A percentile compares a stretch with the other conserved stretches of the same genome.
phyloP scores from a whole-genome alignment of 2,329 filamentous ascomycete species.

The Exophiala sideris region DNA sequence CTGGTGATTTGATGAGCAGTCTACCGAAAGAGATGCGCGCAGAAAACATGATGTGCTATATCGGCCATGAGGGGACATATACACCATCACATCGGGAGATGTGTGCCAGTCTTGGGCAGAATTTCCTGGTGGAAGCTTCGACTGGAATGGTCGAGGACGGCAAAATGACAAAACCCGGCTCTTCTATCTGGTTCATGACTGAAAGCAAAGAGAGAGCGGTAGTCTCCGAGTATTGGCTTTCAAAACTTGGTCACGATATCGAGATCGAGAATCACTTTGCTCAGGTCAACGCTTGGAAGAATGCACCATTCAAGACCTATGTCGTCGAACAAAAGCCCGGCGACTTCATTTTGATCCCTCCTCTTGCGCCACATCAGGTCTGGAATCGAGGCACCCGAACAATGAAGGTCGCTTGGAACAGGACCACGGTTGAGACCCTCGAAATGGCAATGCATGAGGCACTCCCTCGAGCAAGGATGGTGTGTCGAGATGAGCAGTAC shows the following conservation, averaged over 20 bases:
- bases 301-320: conserved; percentile 88
- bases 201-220: conserved; percentile 87
- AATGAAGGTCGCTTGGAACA: conserved; percentile 97
- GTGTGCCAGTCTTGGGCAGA: conserved; percentile 93
- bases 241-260: conserved; percentile 89
- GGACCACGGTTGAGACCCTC: conserved; percentile 87
- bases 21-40: conserved; percentile 83
- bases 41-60: conserved; percentile 96
- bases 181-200: conserved; percentile 98
- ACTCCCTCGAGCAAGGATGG: conserved; percentile 79
- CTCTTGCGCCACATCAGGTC: conserved; percentile 91
- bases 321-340: conserved; percentile 86
- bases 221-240: conserved; percentile 90
- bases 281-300: conserved; percentile 91
- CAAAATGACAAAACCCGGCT: conserved; percentile 71
- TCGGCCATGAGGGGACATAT: conserved; percentile 95
- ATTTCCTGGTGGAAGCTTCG: conserved; percentile 96
- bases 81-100: conserved; percentile 95
- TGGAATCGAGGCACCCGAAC: conserved; percentile 97
- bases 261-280: conserved; percentile 97
- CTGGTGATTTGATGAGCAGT: conserved; percentile 93
- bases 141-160: conserved; percentile 60
- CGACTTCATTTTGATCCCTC: conserved; percentile 90
- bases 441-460: conserved; percentile 83
- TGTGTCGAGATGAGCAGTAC: conserved; percentile 96